Base-by-base conservation (phyloP, 2,329 filamentous ascomycete genomes). In the Shiraia sp. region DNA sequence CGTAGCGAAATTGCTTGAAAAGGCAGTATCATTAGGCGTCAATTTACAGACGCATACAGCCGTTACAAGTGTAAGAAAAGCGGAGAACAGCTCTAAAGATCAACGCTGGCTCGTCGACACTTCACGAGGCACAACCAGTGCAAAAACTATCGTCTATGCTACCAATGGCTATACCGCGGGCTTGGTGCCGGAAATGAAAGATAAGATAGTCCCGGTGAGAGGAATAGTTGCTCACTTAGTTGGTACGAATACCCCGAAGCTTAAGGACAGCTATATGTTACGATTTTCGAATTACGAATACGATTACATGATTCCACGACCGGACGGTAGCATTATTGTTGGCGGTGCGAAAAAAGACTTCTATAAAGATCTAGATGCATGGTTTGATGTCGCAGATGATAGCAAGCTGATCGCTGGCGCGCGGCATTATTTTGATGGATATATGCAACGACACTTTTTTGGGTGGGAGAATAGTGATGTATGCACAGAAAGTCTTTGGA, bases 251-350 rank as follows among this genome's bases (percentile, higher is more conserved):
- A 36, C 37, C 30, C 49, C 47, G 14, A 40, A 36, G 6, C 33
- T 54, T 28, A 47, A 45, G 14, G 46, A 55, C 28, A 53, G 50
- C 32, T 57, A 55, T 23, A 55, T 52, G 40, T 45, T 88, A 65
- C 65, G 79, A 13, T 77, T 79, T 14, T 65, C 63, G 13, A 51
- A 63, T 6, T 62, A 74, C 12, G 75, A 80, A 37, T 83, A 87
- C 45, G 65, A 68, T 36, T 77, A 77, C 33, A 60, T 75, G 8
- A 74, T 75, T 32, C 70, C 71, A 10, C 69, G 75, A 1, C 17
- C 37, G 12, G 37, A 40, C 19, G 24, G 37, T 12, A 40, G 37
- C 24, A 40, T 40, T 10, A 40, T 35, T 10, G 30, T 40, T 24
- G 31, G 38, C 13, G 38, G 38, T 12, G 38, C 16, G 3, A 53